Base-by-base conservation (phyloP, 192 early-diverging fungal species). In the Entomortierella beljakovae region DNA sequence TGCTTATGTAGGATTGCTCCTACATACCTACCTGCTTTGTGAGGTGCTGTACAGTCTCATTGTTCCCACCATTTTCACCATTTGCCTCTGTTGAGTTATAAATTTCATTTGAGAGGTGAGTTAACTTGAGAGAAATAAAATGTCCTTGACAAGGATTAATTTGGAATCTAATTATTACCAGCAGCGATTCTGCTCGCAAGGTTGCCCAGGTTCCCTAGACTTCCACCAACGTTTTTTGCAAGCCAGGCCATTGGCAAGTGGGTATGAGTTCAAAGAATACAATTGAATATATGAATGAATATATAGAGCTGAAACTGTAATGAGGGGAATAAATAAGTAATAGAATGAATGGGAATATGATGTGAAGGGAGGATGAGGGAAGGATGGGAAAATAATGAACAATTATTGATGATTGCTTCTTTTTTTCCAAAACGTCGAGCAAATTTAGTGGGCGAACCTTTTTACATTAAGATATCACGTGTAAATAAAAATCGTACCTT, bases 151-250 rank as follows among this genome's bases (percentile, higher is more conserved):
- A n/a, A n/a, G n/a, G n/a, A 16, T 16, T 6, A 38, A 4, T 15
- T 46, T 11, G 43, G 43, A 15, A 46, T 11, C 43, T 16, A 46
- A 10, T 11, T 5, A 46, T 50, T 59, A 79, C 75, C 75, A 35
- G 75, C 67, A 23, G 75, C 75, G 56, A 79, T 70, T 38, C 68
- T 68, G 68, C 68, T 79, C 43, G 75, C 75, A 49, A 79, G 73
- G 66, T 68, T 77, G 55, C 73, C 75, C 53, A 79, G 73, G 66
- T 68, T 77, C 48, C 73, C 61, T 50, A 76, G 66, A 63, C 54
- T 77, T 29, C 74, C 66, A n/a, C n/a, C n/a, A 29, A 79, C 75
- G 64, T 79, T 79, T 62, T 79, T 79, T 69, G 75, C 25, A 57
- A 79, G 55, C 75, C 75, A 79, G 61, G 75, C 64, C 75, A 79